These are phyloP conservation scores for Aphanomyces astaci DNA, from an alignment of 352 stramenopile genomes.

Conservation along the genomic window DNA sequence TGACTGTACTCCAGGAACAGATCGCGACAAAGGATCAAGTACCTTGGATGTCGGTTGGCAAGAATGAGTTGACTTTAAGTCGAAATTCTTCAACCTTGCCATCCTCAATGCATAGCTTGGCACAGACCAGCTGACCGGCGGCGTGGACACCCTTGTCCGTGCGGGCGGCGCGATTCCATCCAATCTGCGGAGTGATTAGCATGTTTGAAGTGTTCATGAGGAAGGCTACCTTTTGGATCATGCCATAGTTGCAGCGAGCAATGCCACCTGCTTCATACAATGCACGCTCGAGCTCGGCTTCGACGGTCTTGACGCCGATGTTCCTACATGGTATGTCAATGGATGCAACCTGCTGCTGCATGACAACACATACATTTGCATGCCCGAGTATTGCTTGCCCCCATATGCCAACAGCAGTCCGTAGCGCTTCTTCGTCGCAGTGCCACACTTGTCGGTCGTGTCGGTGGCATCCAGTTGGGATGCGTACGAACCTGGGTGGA, in stretches of 20 bases:
- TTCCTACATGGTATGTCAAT: slow-evolving; percentile 41
- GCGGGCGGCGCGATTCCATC: slow-evolving; percentile 79
- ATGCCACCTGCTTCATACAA: slow-evolving; percentile 83
- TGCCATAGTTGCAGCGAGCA: slow-evolving; percentile 82
- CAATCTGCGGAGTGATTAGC: slow-evolving; percentile 62
- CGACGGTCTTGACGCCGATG: slow-evolving; percentile 81
- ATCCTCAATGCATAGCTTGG: slow-evolving; percentile 77
- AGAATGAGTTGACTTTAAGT: slow-evolving; percentile 50
- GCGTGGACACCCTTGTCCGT: slow-evolving; percentile 90
- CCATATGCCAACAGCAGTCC: slow-evolving; percentile 83
- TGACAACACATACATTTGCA: slow-evolving; percentile 62
- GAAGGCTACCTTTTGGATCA: slow-evolving; percentile 65
- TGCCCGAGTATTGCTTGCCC: slow-evolving; percentile 83
- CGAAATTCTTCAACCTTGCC: slow-evolving; percentile 56
- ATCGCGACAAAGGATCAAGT: background rate
- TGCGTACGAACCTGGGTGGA: slow-evolving; percentile 75
- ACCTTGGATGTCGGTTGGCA: slow-evolving; percentile 73
- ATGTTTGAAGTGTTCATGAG: background rate
- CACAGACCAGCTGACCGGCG: slow-evolving; percentile 71
- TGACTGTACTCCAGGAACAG: background rate
- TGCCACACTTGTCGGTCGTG: slow-evolving; percentile 13
- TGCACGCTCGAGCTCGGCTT: slow-evolving; percentile 83
- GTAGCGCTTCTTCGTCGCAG: slow-evolving; percentile 50
- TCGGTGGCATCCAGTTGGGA: slow-evolving; percentile 29
- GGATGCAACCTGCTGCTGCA: background rate